Evolutionary conservation across 225 moss, liverwort and hornwort species (phyloP), one percentile per base, ranked within the genome.

Genomic region (Ulota crispa): DNA sequence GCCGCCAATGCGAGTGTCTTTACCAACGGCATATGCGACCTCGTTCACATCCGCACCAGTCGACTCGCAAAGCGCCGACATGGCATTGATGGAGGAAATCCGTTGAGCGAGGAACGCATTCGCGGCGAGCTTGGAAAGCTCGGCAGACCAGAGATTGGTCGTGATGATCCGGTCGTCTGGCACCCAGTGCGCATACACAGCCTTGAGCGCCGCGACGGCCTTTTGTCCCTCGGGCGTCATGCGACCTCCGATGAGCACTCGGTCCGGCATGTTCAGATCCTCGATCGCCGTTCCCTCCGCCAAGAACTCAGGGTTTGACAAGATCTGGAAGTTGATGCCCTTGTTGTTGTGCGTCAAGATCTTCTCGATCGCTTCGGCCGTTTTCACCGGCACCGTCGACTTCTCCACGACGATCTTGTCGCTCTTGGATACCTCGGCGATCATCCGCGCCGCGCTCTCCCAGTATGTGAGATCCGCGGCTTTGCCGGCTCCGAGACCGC

Each of bases 341-440:
- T 92, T 93, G 78, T 92, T 95, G 82, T 93, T 97, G 80, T 93
- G 92, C 1, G 95, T 97, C 53, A 97, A 66, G 72, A 97, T 97
- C 89, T 95, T 97, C 92, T 97, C 96, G n/a, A 97, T 97, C 1
- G 96, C 96, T 71, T 97, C 96, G 0, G 96, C 96, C 2, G 96
- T 97, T 77, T 97, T 97, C 74, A 97, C 96, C 19, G 96, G 96
- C 8, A 97, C 96, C 5, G 96, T 97, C 30, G 95, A 97, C 89
- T 97, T 97, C 92, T 97, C 96, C 10, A 97, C 96, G 28, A 97
- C 96, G 67, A 96, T 96, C 91, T 96, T 96, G 85, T 96, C 94
- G 26, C 89, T 88, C 83, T 92, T 95, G 4, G 95, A 95, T 0
- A 95, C 96, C 2, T 95, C 95, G 11, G 91, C 96, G 9, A 97